phyloP scores from a whole-genome alignment of 306 rosid genomes.

The Glycine latifolia region DNA sequence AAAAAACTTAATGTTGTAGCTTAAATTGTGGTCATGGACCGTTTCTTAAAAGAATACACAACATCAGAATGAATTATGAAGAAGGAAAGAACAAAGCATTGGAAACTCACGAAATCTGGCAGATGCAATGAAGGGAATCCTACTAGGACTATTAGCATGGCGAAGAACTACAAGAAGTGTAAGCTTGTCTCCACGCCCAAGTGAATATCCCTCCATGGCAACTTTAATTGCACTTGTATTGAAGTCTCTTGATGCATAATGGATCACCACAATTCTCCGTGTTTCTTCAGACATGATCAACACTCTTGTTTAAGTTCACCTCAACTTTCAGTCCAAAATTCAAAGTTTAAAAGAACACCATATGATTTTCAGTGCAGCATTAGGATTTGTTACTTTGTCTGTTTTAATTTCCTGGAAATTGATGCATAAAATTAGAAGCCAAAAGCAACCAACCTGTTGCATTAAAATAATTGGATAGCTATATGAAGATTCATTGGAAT shows the following conservation, averaged over 20 bases:
- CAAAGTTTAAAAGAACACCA: neutral
- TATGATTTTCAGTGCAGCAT: constrained; percentile 16
- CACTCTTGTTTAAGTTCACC: constrained; percentile 14
- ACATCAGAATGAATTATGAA: constrained; percentile 2
- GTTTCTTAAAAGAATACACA: neutral
- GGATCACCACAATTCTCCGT: constrained; percentile 65
- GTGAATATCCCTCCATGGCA: constrained; percentile 57
- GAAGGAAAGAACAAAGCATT: neutral
- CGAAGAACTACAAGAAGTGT: constrained; percentile 65
- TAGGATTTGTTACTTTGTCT: neutral
- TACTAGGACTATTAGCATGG: constrained; percentile 62
- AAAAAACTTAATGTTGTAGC: neutral
- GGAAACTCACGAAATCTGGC: constrained; percentile 53
- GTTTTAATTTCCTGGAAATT: neutral
- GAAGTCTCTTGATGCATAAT: constrained; percentile 62
- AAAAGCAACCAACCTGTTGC: constrained; percentile 8
- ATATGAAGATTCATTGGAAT: constrained; percentile 34
- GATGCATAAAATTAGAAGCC: constrained; percentile 2
- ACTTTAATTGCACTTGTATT: constrained; percentile 54
- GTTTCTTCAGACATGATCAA: constrained; percentile 40
- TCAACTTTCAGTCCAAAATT: neutral
- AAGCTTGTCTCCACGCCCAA: constrained; percentile 68
- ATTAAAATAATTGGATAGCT: constrained; percentile 4
- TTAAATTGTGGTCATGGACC: neutral
- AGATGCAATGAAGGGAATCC: constrained; percentile 52